Percentiles rank a stretch among this genome's conserved stretches.
Evolutionary conservation across 148 eudicot genomes (phyloP).

Genomic region (Camellia granthamiana): DNA sequence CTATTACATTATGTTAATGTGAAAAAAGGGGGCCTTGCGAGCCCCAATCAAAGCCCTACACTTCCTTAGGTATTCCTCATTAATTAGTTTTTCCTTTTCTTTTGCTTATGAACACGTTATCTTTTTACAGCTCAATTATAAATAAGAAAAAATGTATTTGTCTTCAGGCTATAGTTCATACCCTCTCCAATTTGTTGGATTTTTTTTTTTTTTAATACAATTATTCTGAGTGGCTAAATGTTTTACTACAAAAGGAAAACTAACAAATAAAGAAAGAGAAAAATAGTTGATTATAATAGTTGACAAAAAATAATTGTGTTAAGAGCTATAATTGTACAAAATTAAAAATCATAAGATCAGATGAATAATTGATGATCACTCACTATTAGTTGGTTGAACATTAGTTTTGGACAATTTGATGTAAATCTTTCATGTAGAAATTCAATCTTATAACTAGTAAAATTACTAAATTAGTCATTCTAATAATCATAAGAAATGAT

Average conservation of each 20-base stretch:
- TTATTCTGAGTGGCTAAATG: background rate
- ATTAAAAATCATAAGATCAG: too few species aligned
- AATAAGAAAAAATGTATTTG: too few species aligned
- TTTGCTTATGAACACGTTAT: background rate
- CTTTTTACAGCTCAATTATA: background rate
- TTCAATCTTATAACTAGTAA: too few species aligned
- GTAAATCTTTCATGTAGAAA: too few species aligned
- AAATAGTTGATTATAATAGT: background rate
- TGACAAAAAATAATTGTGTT: too few species aligned
- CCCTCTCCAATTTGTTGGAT: background rate
- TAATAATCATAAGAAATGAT: too few species aligned
- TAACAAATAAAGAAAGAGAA: background rate
- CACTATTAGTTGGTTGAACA: too few species aligned
- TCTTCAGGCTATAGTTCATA: background rate
- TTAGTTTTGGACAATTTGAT: too few species aligned
- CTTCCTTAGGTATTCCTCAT: background rate
- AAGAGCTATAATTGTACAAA: too few species aligned
- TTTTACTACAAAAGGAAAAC: background rate
- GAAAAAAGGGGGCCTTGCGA: background rate
- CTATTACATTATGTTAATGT: background rate
- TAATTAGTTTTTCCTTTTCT: background rate
- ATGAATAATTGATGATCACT: too few species aligned
- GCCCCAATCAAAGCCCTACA: background rate
- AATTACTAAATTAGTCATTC: too few species aligned
- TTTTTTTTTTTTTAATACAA: background rate